Base-by-base conservation (phyloP, 352 stramenopile species). In the Aphanomyces cochlioides region DNA sequence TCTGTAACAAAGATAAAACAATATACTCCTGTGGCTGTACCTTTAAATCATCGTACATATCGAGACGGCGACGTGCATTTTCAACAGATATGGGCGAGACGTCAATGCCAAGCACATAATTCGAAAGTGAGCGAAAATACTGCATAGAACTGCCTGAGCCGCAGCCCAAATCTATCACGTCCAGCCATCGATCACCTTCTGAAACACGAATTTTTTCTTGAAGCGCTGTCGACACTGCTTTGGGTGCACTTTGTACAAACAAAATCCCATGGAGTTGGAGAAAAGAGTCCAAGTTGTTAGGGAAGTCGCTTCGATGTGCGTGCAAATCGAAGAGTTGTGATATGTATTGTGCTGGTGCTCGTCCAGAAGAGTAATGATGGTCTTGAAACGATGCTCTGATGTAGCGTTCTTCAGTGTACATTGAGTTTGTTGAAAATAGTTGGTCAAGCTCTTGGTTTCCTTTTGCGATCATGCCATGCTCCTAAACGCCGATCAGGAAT, bases 381-480 rank as follows among this genome's bases (percentile, higher is more conserved):
- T 67, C 59, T 48, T 67, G 43, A 34, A 67, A 67, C 5, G 59
- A 48, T 28, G 59, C 59, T 15, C 43, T 21, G n/a, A 67, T 54
- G 39, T 67, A 67, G 36, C 59, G 59, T 7, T 67, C 59, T 50
- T 67, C 59, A 17, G 59, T 48, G 43, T 67, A 67, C 59, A 67
- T 67, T 41, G 59, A 67, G 6, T 48, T 37, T 21, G 43, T 43
- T 4, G 40, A 41, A 40, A 67, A 67, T 12, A 67, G 41, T n/a
- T n/a, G 21, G 40, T 17, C 41, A 28, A 67, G 41, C 3, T 21
- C 59, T 41, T 56, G n/a, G 41, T 67, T 67, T 41, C 59, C 59
- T 39, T 40, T 5, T 2, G 19, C 59, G 12, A 45, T 36, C 13
- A 56, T 50, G 3, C 59, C 59, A 34, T 50, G 41, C 28, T 67